A percentile compares a stretch with the other conserved stretches of the same genome.
Conservation (phyloP, 441 rosid species). For the Jatropha multifida region DNA sequence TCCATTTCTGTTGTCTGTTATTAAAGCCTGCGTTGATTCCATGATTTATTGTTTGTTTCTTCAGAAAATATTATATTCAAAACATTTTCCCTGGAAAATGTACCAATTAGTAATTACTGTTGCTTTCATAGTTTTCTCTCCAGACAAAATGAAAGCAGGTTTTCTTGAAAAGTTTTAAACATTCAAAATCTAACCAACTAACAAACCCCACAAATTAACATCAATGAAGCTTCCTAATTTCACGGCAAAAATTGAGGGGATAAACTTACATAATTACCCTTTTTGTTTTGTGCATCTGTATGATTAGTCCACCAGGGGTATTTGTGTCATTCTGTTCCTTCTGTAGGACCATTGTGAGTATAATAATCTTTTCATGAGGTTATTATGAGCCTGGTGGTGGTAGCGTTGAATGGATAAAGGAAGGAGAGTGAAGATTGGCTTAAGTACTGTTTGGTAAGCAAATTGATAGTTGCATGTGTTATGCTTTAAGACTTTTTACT, state of each 20-base stretch:
- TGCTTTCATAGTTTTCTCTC: conserved; percentile 11
- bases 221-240: conserved; percentile 35
- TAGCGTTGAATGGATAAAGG: conserved; percentile 26
- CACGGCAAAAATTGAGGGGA: conserved; percentile 60
- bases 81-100: conserved; percentile 28
- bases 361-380: conserved; percentile 34
- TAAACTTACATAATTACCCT: conserved; percentile 8
- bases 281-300: neutral
- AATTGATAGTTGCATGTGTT: conserved; percentile 14
- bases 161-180: conserved; percentile 15
- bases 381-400: conserved; percentile 22
- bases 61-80: conserved; percentile 6
- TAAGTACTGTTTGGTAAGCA: conserved; percentile 22
- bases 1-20: conserved; percentile 16
- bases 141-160: conserved; percentile 28
- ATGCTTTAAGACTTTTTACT: conserved; percentile 21
- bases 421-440: conserved; percentile 1
- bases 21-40: neutral
- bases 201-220: conserved; percentile 38
- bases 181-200: neutral
- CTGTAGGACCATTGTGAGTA: conserved; percentile 35
- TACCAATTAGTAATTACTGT: conserved; percentile 20
- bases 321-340: conserved; percentile 22
- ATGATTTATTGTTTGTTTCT: conserved; percentile 16
- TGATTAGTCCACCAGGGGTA: conserved; percentile 19